Conservation (phyloP, 2,329 filamentous ascomycete genomes). For the Fonsecaea multimorphosa region DNA sequence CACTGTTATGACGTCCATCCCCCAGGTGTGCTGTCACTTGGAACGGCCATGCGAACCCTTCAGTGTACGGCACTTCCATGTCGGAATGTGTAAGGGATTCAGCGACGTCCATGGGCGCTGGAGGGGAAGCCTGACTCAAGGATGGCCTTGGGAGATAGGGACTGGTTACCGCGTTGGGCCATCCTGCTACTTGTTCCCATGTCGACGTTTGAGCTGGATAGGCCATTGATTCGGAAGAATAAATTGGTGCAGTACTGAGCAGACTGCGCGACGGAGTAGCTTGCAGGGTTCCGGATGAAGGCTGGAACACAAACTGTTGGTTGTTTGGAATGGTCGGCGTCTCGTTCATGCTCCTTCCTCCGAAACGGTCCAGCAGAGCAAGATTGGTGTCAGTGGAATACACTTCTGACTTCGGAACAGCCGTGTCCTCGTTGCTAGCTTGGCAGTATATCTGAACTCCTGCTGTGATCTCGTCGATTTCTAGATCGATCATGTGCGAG, state of each 20-base stretch:
- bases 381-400: background rate
- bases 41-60: slow-evolving; percentile 28
- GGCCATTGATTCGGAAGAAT: slow-evolving; percentile 10
- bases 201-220: slow-evolving; percentile 11
- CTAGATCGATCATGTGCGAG: slow-evolving; percentile 25
- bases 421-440: background rate
- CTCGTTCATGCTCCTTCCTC: background rate
- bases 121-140: slow-evolving; percentile 1
- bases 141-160: background rate
- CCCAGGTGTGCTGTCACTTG: background rate
- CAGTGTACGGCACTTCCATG: slow-evolving; percentile 26
- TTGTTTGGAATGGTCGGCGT: background rate
- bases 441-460: slow-evolving; percentile 3
- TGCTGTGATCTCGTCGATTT: slow-evolving; percentile 25
- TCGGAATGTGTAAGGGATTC: slow-evolving; percentile 18
- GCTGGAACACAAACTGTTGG: background rate
- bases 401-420: background rate
- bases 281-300: slow-evolving; percentile 13
- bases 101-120: background rate
- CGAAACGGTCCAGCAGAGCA: background rate
- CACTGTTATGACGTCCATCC: slow-evolving; percentile 1
- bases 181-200: slow-evolving; percentile 13
- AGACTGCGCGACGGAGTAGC: background rate
- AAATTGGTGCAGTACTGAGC: background rate
- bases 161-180: background rate